Evolutionary conservation across 768 basidiomycete species (phyloP), one percentile per base, ranked within the genome.

Genomic region (Chiua virens): DNA sequence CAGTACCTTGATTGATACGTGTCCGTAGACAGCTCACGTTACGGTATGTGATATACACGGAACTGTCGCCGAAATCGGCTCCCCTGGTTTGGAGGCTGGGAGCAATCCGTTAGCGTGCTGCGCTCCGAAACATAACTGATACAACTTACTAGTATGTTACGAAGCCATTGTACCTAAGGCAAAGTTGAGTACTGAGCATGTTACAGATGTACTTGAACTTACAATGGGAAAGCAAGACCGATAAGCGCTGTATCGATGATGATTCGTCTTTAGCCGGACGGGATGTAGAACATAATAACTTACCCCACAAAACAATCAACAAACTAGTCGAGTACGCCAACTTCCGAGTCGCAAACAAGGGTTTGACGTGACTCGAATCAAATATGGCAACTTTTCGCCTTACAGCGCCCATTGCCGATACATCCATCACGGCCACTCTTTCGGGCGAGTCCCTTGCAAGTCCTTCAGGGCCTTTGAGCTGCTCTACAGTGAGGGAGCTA

Each of bases 181-280:
- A 23, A 46, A n/a, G n/a, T 7, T 45, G 14, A 60, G 42, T 11
- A 52, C 4, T 5, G 8, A 39, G 14, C 11, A 42, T 3, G 25
- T n/a, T n/a, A 22, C 1, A 8, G 20, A 34, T 7, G 9, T 32
- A 32, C n/a, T 4, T 30, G 23, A 3, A 64, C 76, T 66, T 55
- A 84, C 72, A 90, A 66, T 14, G 88, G 86, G 56, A 85, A 89
- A 3, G 87, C 87, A 14, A 90, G 75, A 8, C 88, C 89, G 52
- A 91, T 90, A 38, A 90, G 72, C 2, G 81, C 87, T 87, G 27
- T 22, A 55, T 27, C 25, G 55, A 30, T 5, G 57, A 23, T 7
- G 27, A 28, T 14, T 37, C 6, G 3, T 22, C 14, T 25, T 63
- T 25, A 47, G 23, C 17, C 10, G 37, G n/a, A 28, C 22, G 0